Base-by-base conservation (phyloP, 2,329 filamentous ascomycete species). In the Colletotrichum salicis region DNA sequence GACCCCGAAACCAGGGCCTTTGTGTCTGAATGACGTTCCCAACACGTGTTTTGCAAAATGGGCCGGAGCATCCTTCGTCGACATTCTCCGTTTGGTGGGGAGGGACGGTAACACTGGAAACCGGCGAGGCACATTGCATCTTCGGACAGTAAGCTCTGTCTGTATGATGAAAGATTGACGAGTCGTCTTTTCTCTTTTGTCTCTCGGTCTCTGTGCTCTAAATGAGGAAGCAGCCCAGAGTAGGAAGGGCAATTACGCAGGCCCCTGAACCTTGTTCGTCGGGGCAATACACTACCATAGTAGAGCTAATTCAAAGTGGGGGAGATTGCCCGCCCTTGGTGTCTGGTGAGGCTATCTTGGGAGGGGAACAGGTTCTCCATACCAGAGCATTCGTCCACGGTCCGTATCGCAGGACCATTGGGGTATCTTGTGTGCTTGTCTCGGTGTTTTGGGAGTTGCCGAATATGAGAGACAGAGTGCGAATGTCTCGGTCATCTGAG, bases 211-310 rank as follows among this genome's bases (percentile, higher is more conserved):
- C 22, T 55, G 31, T 27, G 27, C 5, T 6, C 19, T 19, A 58
- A 60, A 56, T 15, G 63, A 57, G 52, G 69, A 62, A 27, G 69
- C 52, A 54, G 41, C 64, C 64, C 58, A 6, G 24, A 67, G 51
- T 67, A 68, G 31, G 48, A 63, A 37, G 60, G 33, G 52, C 33
- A 71, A 71, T 71, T 68, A 68, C 27, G 58, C 41, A 27, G 41
- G 52, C 64, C 69, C 69, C 37, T 68, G 69, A 62, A 71, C 69
- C 69, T 58, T 68, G 69, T 29, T 56, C n/a, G 41, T 33, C 33
- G 48, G 64, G 58, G 10, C 41, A 41, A 33, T 24, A 29, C 27
- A 29, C 27, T 5, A n/a, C n/a, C n/a, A n/a, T n/a, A n/a, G n/a
- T n/a, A 15, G 64, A 62, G 64, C 64, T 45, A 63, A 64, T 54